Conservation (phyloP, 176 grass and related monocot genomes). For the Triticum monococcum region DNA sequence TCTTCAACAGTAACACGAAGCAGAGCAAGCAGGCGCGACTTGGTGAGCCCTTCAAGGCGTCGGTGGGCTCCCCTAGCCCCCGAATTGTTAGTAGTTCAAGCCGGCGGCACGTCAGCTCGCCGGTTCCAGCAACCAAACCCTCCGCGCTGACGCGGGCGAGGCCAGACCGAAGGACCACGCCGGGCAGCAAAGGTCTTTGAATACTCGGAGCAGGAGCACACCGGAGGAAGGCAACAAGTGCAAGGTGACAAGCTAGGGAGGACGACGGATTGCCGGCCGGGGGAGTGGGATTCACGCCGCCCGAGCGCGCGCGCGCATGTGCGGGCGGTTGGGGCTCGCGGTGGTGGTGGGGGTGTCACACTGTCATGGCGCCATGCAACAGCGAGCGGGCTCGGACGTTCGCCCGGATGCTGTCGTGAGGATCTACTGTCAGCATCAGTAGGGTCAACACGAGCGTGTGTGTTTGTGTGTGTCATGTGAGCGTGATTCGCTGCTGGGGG, state of each 20-base stretch:
- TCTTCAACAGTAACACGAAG: not conserved
- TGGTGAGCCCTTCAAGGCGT: not conserved
- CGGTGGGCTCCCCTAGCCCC: not conserved
- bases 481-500: not conserved
- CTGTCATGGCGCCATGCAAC: not conserved
- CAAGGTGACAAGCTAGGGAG: slow-evolving; percentile 15
- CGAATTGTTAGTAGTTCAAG: not conserved
- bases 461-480: too few species aligned
- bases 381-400: not conserved
- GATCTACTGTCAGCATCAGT: slow-evolving; percentile 16
- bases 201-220: slow-evolving; percentile 6
- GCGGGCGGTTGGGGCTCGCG: slow-evolving; percentile 10
- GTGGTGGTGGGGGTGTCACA: not conserved
- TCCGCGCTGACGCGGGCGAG: not conserved
- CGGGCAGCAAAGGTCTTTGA: slow-evolving; percentile 10
- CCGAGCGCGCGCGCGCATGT: not conserved
- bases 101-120: not conserved
- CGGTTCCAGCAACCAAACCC: not conserved
- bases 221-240: slow-evolving; percentile 14
- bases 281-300: slow-evolving; percentile 6
- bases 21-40: not conserved
- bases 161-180: slow-evolving; percentile 2
- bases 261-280: not conserved
- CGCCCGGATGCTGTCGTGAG: not conserved
- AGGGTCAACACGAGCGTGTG: not conserved